Base-by-base conservation (phyloP, 805 yeast species). In the Phaffomyces opuntiae region DNA sequence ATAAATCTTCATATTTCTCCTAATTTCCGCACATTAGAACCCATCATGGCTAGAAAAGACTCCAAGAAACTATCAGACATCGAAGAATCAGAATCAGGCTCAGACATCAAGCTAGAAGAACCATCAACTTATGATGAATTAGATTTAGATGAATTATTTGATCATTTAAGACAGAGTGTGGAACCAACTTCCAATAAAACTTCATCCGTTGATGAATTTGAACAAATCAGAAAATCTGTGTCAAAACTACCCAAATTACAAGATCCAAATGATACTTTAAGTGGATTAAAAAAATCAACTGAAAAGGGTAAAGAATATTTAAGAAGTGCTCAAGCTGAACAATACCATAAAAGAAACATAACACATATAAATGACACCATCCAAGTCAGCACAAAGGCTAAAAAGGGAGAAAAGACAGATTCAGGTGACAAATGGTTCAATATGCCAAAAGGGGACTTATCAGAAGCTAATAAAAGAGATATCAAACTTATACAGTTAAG, bases 401-500 rank as follows among this genome's bases (percentile, higher is more conserved):
- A 46, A 47, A 33, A 38, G 4, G 46, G 47, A 38, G 51, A 46
- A 33, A 45, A 45, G 17, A 39, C 51, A 34, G 37, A 67, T 31
- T 62, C 81, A 1, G 88, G 87, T 0, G 62, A 65, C 29, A 69
- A 80, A 50, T 90, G 97, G 97, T 90, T 87, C 57, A 73, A 79
- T 43, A 71, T 90, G 75, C 87, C 88, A 29, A 81, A 78, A 53
- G 80, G 82, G 7, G 93, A 85, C 54, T 65, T 86, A 49, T 85
- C 95, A 9, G 79, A 83, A 2, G 73, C 75, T 27, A 61, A 86
- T 19, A 84, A 84, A 58, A 73, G 95, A 48, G 98, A 93, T 62
- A 61, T 93, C 54, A 70, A 80, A 57, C 67, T 93, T 14, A 71
- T 93, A 49, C 82, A 87, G 59, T 87, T 91, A 68, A 80, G 99